Conservation (phyloP, 495 filamentous ascomycete species). For the Jackrogersella multiformis region DNA sequence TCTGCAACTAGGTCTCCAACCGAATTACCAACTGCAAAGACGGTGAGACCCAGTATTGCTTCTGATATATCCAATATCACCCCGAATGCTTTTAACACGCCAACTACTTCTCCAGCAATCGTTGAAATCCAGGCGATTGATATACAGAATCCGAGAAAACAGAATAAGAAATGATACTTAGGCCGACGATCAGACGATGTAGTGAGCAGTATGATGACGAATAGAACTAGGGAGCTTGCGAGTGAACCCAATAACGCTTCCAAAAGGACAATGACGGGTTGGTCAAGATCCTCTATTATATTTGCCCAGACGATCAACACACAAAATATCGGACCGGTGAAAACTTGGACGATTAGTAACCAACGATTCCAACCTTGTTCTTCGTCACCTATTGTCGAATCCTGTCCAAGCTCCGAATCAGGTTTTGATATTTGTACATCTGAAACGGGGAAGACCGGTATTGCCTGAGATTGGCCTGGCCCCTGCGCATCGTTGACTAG, state of each 20-base stretch:
- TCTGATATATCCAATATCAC: slow-evolving; percentile 94
- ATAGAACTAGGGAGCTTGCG: slow-evolving; percentile 70
- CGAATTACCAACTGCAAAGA: slow-evolving; percentile 97
- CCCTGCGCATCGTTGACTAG: neutral
- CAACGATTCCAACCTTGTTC: slow-evolving; percentile 83
- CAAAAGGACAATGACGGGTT: slow-evolving; percentile 58
- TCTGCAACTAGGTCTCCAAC: slow-evolving; percentile 95
- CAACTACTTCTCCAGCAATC: slow-evolving; percentile 95
- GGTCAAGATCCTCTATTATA: slow-evolving; percentile 60
- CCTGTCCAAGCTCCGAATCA: slow-evolving; percentile 34
- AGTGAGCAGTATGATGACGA: slow-evolving; percentile 69
- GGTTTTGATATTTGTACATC: slow-evolving; percentile 39
- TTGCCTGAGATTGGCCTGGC: slow-evolving; percentile 14
- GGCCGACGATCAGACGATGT: slow-evolving; percentile 68
- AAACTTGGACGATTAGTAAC: slow-evolving; percentile 84
- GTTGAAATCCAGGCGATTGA: slow-evolving; percentile 95
- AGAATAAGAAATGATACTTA: slow-evolving; percentile 76
- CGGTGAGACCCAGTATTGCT: slow-evolving; percentile 92
- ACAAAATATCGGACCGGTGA: slow-evolving; percentile 87
- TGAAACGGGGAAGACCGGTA: slow-evolving; percentile 6
- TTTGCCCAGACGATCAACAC: slow-evolving; percentile 80
- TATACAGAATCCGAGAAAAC: slow-evolving; percentile 91
- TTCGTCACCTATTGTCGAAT: slow-evolving; percentile 39
- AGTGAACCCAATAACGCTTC: slow-evolving; percentile 74
- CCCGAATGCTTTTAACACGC: slow-evolving; percentile 91